Evolutionary conservation across 768 basidiomycete genomes (phyloP), one percentile per base, ranked within the genome.

Genomic region (Suillus subluteus): DNA sequence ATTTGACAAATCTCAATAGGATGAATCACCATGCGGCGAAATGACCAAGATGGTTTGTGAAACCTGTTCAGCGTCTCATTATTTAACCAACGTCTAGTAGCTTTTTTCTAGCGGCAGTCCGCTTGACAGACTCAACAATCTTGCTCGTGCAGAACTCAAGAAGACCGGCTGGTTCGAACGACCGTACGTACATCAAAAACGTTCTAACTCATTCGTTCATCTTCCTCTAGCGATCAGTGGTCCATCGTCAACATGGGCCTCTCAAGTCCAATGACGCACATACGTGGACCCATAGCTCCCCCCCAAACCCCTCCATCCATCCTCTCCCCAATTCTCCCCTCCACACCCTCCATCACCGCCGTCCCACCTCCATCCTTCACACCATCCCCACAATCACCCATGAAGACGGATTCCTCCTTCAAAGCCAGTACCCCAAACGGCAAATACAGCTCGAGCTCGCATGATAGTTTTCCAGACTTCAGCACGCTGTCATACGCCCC

Each of bases 101-200:
- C 48, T 56, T n/a, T 56, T 35, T 4, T 35, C 67, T 65, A 67
- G 65, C 2, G 67, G 63, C 38, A 76, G 75, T 65, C 75, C 76
- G 4, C 50, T 76, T 62, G 75, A 76, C 56, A 75, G 75, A 15
- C 73, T 76, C 1, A 75, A 76, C 46, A 70, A 69, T 2, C 56
- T 76, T 62, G 75, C 76, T 2, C 67, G 75, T 38, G 68, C 68
- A 55, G 76, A 76, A 35, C 50, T 76, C 11, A 77, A 76, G 67
- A 77, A 71, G 52, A 69, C 73, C 5, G 76, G 76, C 26, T 76
- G 75, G 75, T 67, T 76, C 6, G 75, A 76, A 68, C 74, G 76
- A 69, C 48, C 37, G 75, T 76, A 59, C 8, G 74, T 59, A 67
- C 18, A 3, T 11, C 13, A 0, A 16, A 16, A 1, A 11, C 1